Evolutionary conservation across 2,329 filamentous ascomycete genomes (phyloP), one percentile per base, ranked within the genome.

Genomic region (Diatrype stigma): DNA sequence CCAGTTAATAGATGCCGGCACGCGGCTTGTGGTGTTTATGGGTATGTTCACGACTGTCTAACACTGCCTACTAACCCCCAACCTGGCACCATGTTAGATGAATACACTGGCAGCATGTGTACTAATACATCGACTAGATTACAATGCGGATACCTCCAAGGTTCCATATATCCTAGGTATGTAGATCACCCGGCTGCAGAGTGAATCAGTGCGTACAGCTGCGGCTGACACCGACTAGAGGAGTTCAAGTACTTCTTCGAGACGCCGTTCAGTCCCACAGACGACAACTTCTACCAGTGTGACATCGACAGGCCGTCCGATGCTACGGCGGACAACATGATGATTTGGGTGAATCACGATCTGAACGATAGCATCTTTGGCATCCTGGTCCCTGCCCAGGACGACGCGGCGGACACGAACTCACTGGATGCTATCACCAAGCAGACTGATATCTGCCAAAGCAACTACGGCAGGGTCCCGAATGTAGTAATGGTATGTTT

Each of bases 181-280:
- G 26, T 30, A 30, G 6, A 30, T 10, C 10, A 30, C 26, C 26
- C 26, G 26, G 26, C 10, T 30, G 26, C 5, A 30, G 26, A 30
- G 10, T 10, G 10, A 30, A 30, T 30, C 26, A 6, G 10, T 10
- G 26, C 5, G 5, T 30, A 30, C 26, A 10, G 26, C 10, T 30
- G 6, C 5, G 10, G 26, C 26, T 30, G 10, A 30, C 26, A 30
- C 26, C 26, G 10, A 10, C 6, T 30, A 50, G 73, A 80, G 63
- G 78, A 87, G 63, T 88, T 84, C 62, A 69, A 71, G 22, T 83
- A 82, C 67, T 79, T 86, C 57, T 91, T 87, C 73, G 89, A 93
- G 66, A 93, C 87, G 42, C 75, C 80, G 0, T 92, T 79, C 68
- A 82, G 87, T 56, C 82, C 84, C 54, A 80, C 77, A 1, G 71